Evolutionary conservation across 768 basidiomycete genomes (phyloP), one percentile per base, ranked within the genome.

Genomic region (Nidularia sp.): DNA sequence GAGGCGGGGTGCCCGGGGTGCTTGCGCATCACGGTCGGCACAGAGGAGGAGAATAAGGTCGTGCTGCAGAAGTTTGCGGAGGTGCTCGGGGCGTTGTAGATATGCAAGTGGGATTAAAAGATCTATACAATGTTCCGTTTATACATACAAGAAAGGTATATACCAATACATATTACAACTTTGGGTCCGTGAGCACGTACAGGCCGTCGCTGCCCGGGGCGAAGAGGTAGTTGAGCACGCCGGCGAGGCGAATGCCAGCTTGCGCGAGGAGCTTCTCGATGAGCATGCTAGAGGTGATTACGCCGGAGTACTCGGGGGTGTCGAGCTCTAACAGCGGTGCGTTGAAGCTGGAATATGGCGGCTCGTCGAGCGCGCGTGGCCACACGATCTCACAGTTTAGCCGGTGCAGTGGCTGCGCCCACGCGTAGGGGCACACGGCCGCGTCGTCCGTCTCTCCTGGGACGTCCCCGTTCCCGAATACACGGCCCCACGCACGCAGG

Each of bases 1-100:
- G 96, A 98, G 69, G 63, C 76, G 7, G 96, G 97, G 0, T 99
- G 97, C 57, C 72, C 74, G 33, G 97, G 86, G 0, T 96, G 93
- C 63, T 61, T 98, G 68, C 72, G 97, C 52, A 87, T 98, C 6
- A 98, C 96, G 2, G 76, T 98, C 9, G 97, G 97, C 0, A 90
- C 83, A 5, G 79, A 80, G 52, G 82, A 80, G 53, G 97, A 99
- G 72, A 96, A 90, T 58, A 68, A 62, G 60, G 68, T 70, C 9
- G 69, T 88, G 33, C 45, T 96, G 34, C 59, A 70, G 57, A 78
- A 77, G 66, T 59, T 97, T 46, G 69, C 61, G 51, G 69, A 76
- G 44, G 74, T 83, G 15, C 60, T 90, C 56, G 55, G 47, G 18
- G 39, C 58, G 33, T 54, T 68, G 12, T 73, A 64, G 39, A 25